Base-by-base conservation (phyloP, 2,329 filamentous ascomycete genomes). In the Aureobasidium sp. region DNA sequence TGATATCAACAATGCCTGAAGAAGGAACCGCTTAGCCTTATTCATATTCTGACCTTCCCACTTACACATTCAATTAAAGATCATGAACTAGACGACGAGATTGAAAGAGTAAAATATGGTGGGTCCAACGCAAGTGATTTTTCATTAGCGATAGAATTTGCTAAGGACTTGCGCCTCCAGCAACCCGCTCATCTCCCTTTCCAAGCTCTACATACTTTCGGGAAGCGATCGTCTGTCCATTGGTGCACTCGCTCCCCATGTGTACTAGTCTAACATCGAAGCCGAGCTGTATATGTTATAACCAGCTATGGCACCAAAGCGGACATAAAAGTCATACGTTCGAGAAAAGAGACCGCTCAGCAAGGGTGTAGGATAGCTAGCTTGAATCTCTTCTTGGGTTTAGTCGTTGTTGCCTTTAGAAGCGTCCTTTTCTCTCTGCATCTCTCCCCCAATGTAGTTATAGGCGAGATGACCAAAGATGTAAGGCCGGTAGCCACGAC, bases 381-480 rank as follows among this genome's bases (percentile, higher is more conserved):
- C 17, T n/a, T 39, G 37, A 4, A 26, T 41, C 27, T 9, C 17
- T 46, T n/a, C 34, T 12, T 26, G 20, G 7, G 9, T 44, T 13
- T 29, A 6, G 12, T 12, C 39, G 13, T 34, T 36, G 10, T 26
- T 41, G 23, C 27, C 27, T 17, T 29, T 15, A 23, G 23, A n/a
- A 7, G 26, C 23, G 23, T 23, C 36, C 6, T 41, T 10, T 34
- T 50, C 41, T 23, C 56, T 59, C 56, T 39, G 39, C 26, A 32
- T 17, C 17, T 59, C 44, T 7, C 23, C 44, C 1, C 9, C n/a
- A 27, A 59, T 39, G 23, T 58, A 59, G 8, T 34, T 20, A 9
- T 41, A 39, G 44, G 56, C 56, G 23, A 59, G 44, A 36, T 59
- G 56, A 17, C 56, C 56, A 10, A 59, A 59, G 20, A 9, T 5